Conservation (phyloP, 192 early-diverging fungal species). For the Chytriomyces confervae region DNA sequence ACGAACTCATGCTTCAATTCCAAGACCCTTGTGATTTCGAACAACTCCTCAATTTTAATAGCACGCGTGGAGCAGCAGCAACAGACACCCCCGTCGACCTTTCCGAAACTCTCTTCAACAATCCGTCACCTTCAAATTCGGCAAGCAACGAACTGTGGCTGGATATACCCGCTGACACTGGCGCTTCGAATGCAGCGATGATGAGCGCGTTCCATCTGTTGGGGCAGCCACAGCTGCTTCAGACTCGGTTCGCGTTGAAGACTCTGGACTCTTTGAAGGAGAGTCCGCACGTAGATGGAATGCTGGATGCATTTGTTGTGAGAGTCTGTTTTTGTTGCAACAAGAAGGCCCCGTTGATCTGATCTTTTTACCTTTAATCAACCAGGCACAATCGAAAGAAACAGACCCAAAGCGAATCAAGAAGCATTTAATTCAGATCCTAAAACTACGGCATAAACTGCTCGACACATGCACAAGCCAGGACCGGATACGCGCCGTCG, state of each 20-base stretch:
- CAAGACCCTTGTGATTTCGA: too few species aligned
- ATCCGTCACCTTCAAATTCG: background rate
- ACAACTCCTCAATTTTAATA: background rate
- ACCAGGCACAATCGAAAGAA: constrained; percentile 9
- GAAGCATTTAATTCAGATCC: constrained; percentile 13
- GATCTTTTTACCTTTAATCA: too few species aligned
- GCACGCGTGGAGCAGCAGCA: background rate
- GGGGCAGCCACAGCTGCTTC: constrained; percentile 13
- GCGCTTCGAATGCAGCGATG: background rate
- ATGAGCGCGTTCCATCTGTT: constrained; percentile 8
- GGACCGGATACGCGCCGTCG: constrained; percentile 4
- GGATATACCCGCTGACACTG: background rate
- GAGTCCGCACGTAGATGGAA: background rate
- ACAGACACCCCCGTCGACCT: background rate
- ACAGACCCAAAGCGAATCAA: constrained; percentile 6
- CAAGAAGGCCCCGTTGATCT: too few species aligned
- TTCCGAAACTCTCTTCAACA: background rate
- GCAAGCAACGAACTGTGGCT: background rate
- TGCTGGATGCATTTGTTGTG: constrained; percentile 17
- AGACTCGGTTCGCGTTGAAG: constrained; percentile 17
- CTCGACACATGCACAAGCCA: constrained; percentile 9
- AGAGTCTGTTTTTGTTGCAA: background rate
- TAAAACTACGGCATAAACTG: constrained; percentile 3
- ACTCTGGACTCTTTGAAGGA: background rate
- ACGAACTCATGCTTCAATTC: background rate